A percentile compares a stretch with the other conserved stretches of the same genome.
These are phyloP conservation scores for Telopea speciosissima DNA, from an alignment of 177 flowering plant species.

Conservation along the genomic window DNA sequence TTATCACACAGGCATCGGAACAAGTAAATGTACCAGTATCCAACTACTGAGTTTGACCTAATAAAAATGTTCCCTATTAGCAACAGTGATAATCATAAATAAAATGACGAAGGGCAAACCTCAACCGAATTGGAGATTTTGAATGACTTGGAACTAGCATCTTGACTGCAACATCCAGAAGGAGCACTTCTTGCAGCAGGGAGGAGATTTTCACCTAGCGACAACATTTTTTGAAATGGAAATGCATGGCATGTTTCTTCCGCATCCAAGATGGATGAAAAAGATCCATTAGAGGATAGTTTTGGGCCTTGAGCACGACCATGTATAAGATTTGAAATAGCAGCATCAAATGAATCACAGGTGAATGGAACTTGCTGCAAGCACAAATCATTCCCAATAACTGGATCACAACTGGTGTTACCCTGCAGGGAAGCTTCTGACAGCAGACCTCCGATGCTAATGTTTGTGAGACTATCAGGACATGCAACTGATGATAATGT, in stretches of 20 bases:
- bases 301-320: conserved; percentile 24
- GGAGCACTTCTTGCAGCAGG: conserved; percentile 13
- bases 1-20: not conserved
- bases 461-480: conserved; percentile 25
- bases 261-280: conserved; percentile 57
- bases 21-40: not conserved
- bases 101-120: conserved; percentile 23
- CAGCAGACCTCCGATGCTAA: conserved; percentile 59
- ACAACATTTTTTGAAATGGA: conserved; percentile 31
- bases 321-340: conserved; percentile 27
- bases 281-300: conserved; percentile 16
- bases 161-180: conserved; percentile 18
- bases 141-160: conserved; percentile 21
- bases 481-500: conserved; percentile 15
- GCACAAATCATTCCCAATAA: no score
- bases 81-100: not conserved
- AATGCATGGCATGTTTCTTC: conserved; percentile 80
- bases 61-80: not conserved
- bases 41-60: not conserved
- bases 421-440: conserved; percentile 67
- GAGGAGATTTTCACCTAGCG: conserved; percentile 18
- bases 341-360: conserved; percentile 50
- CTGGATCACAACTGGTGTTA: conserved; percentile 16
- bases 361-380: conserved; percentile 28
- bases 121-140: conserved; percentile 23